Percentiles rank a stretch among this genome's conserved stretches.
phyloP scores from a whole-genome alignment of 2,329 filamentous ascomycete genomes.

The Thielaviopsis populi region DNA sequence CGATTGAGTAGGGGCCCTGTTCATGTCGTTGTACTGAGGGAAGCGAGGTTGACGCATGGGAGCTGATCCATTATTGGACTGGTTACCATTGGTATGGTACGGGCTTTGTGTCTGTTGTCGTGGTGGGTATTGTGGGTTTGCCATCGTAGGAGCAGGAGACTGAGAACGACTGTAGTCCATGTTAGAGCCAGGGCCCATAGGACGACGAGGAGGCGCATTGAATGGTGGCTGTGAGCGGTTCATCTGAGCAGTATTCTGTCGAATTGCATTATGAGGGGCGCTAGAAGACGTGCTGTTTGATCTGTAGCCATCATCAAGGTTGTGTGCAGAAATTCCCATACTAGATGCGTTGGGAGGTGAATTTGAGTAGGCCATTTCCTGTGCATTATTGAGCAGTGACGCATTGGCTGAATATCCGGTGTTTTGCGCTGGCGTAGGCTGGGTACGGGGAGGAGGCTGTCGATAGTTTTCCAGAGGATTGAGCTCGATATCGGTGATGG shows the following conservation, averaged over 20 bases:
- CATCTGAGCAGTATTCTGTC: constrained; percentile 4
- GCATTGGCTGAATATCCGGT: constrained; percentile 48
- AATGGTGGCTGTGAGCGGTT: constrained; percentile 9
- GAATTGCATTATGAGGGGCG: neutral
- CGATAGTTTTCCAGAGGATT: constrained; percentile 34
- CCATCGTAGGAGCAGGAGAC: constrained; percentile 27
- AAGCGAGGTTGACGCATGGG: constrained; percentile 8
- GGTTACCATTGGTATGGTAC: neutral
- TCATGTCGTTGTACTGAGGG: constrained; percentile 8
- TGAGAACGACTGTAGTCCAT: constrained; percentile 39
- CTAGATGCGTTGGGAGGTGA: constrained; percentile 2
- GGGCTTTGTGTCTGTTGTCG: constrained; percentile 13
- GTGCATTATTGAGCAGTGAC: constrained; percentile 44
- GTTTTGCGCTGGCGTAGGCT: constrained; percentile 31
- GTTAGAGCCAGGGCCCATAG: neutral
- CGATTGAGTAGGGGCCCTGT: constrained; percentile 13
- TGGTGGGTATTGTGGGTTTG: constrained; percentile 18
- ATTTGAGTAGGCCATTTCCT: constrained; percentile 24
- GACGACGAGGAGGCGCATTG: constrained; percentile 9
- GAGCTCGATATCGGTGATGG: constrained; percentile 39
- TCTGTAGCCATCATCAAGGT: constrained; percentile 2
- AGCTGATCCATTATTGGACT: neutral
- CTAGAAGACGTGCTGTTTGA: constrained; percentile 5
- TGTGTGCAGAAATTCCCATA: neutral
- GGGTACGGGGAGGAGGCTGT: constrained; percentile 31